These are phyloP conservation scores for Hypericum perforatum DNA, from an alignment of 345 rosid genomes.

Conservation along the genomic window DNA sequence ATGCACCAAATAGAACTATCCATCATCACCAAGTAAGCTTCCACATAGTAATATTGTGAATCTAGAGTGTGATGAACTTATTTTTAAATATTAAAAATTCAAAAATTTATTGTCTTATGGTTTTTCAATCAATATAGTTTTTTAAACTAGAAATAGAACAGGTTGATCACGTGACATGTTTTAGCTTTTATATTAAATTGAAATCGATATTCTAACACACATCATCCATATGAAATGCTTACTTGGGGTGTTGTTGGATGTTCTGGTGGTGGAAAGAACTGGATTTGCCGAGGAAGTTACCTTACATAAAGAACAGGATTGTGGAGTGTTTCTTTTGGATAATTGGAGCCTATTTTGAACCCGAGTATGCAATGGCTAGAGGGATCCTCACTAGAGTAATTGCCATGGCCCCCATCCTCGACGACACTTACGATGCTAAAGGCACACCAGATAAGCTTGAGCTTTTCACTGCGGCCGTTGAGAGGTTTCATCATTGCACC, in stretches of 20 bases:
- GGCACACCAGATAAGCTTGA: constrained; percentile 26
- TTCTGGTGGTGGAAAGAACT: constrained; percentile 4
- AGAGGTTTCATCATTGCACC: constrained; percentile 10
- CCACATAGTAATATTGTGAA: too few relatives aligned
- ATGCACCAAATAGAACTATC: background rate
- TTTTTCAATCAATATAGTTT: too few relatives aligned
- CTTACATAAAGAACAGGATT: constrained; percentile 15
- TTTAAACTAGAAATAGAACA: too few relatives aligned
- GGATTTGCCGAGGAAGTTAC: background rate
- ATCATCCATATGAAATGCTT: too few relatives aligned
- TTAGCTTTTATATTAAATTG: too few relatives aligned
- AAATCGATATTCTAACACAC: too few relatives aligned
- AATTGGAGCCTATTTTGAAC: background rate
- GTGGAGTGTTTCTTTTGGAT: constrained; percentile 4
- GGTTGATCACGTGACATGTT: too few relatives aligned
- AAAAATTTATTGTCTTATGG: too few relatives aligned
- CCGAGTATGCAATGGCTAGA: constrained; percentile 7
- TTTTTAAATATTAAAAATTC: too few relatives aligned
- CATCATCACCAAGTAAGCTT: background rate
- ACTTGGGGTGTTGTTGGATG: too few relatives aligned
- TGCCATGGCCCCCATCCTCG: constrained; percentile 4
- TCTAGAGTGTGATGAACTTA: too few relatives aligned
- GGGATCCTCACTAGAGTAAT: constrained; percentile 14
- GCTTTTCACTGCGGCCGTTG: constrained; percentile 16
- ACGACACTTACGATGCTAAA: constrained; percentile 17